Base-by-base conservation (phyloP, 1,284 basidiomycete species). In the Rhodofomes roseus region DNA sequence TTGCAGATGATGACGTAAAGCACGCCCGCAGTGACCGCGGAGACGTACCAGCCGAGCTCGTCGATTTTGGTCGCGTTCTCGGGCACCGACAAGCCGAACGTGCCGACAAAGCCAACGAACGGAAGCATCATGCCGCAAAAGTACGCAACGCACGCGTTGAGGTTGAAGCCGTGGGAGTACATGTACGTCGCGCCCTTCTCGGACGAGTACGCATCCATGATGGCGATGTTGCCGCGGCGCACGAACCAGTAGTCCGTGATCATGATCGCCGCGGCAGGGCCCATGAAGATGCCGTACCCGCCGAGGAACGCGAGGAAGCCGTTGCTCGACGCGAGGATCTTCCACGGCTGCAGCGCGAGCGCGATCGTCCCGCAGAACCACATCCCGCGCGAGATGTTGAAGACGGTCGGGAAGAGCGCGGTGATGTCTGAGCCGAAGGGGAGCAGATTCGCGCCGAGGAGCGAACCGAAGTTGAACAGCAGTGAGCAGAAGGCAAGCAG, bases 351-450 rank as follows among this genome's bases (percentile, higher is more conserved):
- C 20, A 74, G 68, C 14, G 68, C 75, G 74, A 77, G 80, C 9
- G 77, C 78, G 36, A 81, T 63, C 41, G 77, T 65, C 36, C 76
- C 72, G 46, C 76, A 77, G 60, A 81, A 70, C 65, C 80, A 65
- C 68, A 78, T 77, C 1, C 78, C 79, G 23, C 79, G 74, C 12
- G 70, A 69, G 63, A 81, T 78, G 66, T 80, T 78, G 68, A 81
- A 70, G 65, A 74, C 79, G 58, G 64, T 54, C 6, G 73, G 72
- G 37, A 71, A 58, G 36, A 74, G 71, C 5, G 77, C 75, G 18
- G 75, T 79, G 60, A 73, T 29, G 71, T 76, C 62, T 67, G 68
- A 66, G 51, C 63, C 58, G 65, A 65, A 63, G n/a, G 62, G 60
- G 36, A 68, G 63, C 23, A 67, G 65, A 63, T 71, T 73, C 40